Evolutionary conservation across 495 filamentous ascomycete genomes (phyloP), one percentile per base, ranked within the genome.

Genomic region (Lepidopterella palustris): DNA sequence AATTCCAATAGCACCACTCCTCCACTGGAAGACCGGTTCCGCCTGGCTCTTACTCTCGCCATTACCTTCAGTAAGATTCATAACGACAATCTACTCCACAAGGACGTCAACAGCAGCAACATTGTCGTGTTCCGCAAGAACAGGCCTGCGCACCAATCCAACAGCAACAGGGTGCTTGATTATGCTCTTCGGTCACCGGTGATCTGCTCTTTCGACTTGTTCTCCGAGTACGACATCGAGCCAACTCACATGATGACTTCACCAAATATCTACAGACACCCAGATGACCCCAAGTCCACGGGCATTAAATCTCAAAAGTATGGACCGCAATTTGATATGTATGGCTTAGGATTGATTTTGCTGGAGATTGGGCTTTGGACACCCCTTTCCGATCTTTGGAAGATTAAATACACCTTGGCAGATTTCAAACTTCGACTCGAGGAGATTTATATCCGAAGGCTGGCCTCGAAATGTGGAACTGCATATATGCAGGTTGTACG

Each of bases 321-420:
- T 59, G 64, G 57, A 21, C 60, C 69, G 73, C 82, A 84, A 1
- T 84, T 90, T 64, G 92, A 97, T 66, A 78, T 95, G 0, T 96
- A 95, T 69, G 87, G 88, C 3, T 75, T 97, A 2, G 90, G 89
- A 32, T 80, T 96, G 65, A 77, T 96, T 11, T 76, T 97, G 10
- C 72, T 96, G 27, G 92, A 95, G 56, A 86, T 97, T 58, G 92
- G 91, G 25, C 77, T 96, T 0, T 97, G 92, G 92, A 84, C 82
- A n/a, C 84, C 87, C 2, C 77, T 95, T 35, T 80, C 80, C 55
- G 80, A 80, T 29, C 66, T 86, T 18, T 87, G 81, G 81, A 87
- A 87, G 64, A 71, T 79, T 64, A 85, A 84, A 65, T 87, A 87
- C 68, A 78, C 78, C 49, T 77, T 79, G 11, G 73, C 74, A n/a